phyloP scores from a whole-genome alignment of 2,329 filamentous ascomycete genomes.

The Sporothrix euskadiensis region DNA sequence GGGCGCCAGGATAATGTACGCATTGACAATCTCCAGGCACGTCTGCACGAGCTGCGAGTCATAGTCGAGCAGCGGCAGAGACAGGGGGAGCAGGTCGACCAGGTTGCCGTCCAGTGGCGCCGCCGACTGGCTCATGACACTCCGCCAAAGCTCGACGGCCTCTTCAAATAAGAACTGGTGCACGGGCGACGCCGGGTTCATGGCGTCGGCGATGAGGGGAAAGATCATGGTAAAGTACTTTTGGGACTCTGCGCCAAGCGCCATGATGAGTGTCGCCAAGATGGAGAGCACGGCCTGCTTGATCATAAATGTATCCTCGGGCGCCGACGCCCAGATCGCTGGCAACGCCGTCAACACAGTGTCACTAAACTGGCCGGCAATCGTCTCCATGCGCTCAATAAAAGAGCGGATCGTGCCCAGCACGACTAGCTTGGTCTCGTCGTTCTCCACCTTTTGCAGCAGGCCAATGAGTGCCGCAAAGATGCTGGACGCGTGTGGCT shows the following conservation, averaged over 20 bases:
- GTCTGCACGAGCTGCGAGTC: slow-evolving; percentile 63
- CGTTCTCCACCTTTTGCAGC: slow-evolving; percentile 75
- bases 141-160: slow-evolving; percentile 83
- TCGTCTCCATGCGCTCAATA: slow-evolving; percentile 76
- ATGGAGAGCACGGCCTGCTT: slow-evolving; percentile 91
- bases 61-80: slow-evolving; percentile 66
- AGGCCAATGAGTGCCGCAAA: slow-evolving; percentile 72
- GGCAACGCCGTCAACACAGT: slow-evolving; percentile 80
- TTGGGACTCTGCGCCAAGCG: slow-evolving; percentile 76
- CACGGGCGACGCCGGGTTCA: slow-evolving; percentile 72
- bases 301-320: slow-evolving; percentile 79
- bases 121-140: slow-evolving; percentile 67
- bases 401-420: slow-evolving; percentile 82
- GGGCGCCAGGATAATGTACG: slow-evolving; percentile 70
- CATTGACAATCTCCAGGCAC: slow-evolving; percentile 65
- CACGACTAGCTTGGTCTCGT: slow-evolving; percentile 88
- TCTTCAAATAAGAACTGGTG: slow-evolving; percentile 87
- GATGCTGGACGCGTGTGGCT: slow-evolving; percentile 73
- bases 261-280: slow-evolving; percentile 78
- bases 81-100: slow-evolving; percentile 61
- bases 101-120: slow-evolving; percentile 63
- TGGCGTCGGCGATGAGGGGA: slow-evolving; percentile 77
- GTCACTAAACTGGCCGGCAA: slow-evolving; percentile 69
- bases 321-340: slow-evolving; percentile 79
- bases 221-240: slow-evolving; percentile 78